Conservation (phyloP, 2,329 filamentous ascomycete species). For the Atkinsonella hypoxylon region DNA sequence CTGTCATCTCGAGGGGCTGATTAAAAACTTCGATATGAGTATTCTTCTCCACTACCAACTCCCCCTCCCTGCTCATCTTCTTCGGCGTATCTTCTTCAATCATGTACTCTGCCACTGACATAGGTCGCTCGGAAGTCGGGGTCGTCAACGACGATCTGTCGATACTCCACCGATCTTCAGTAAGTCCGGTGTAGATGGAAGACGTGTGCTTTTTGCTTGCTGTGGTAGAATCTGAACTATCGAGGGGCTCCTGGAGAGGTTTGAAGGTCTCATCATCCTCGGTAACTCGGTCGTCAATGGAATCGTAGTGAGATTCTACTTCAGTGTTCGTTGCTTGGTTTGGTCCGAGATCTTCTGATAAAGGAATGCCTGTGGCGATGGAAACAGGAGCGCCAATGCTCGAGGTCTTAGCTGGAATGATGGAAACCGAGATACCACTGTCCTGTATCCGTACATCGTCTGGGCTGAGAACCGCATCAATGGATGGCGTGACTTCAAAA, state of each 20-base stretch:
- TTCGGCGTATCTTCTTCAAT: conserved; percentile 20
- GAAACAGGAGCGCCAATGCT: not conserved
- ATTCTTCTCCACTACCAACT: conserved; percentile 2
- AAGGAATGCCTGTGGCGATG: not conserved
- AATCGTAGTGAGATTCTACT: not conserved
- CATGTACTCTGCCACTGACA: conserved; percentile 20
- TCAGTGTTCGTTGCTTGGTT: not conserved
- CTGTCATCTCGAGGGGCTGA: not conserved
- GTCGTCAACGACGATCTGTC: conserved; percentile 26
- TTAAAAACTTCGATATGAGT: not conserved
- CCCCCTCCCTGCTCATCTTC: conserved; percentile 14
- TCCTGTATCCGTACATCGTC: conserved; percentile 2
- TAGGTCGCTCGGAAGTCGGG: conserved; percentile 25
- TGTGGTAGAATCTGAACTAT: conserved; percentile 17
- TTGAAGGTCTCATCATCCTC: conserved; percentile 3
- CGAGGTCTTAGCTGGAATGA: not conserved
- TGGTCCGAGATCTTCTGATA: conserved; percentile 3
- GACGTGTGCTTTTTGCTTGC: conserved; percentile 23
- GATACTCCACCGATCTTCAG: conserved; percentile 25
- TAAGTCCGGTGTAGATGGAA: conserved; percentile 26
- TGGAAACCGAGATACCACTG: not conserved
- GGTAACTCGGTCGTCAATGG: not conserved
- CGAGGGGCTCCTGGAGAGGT: conserved; percentile 4
- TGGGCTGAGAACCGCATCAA: not conserved
- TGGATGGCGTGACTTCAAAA: not conserved